These are phyloP conservation scores for Microbotryum lychnidis-dioicae DNA, from an alignment of 1,284 basidiomycete species.

Conservation along the genomic window DNA sequence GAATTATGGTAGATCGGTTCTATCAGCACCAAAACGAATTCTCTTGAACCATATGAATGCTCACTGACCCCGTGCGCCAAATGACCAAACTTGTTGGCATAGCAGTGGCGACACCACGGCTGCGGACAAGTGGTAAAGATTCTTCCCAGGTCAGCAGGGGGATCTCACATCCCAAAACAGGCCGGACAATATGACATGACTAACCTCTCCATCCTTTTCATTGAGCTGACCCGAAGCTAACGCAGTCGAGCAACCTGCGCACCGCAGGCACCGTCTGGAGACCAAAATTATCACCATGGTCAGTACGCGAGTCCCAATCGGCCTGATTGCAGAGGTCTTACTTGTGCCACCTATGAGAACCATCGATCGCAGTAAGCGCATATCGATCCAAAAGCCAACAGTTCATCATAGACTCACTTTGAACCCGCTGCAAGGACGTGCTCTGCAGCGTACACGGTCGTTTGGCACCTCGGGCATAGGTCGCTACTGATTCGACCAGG, in stretches of 20 bases:
- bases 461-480: slow-evolving; percentile 11
- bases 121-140: no score
- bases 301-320: no score
- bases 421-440: slow-evolving; percentile 7
- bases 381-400: no score
- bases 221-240: slow-evolving; percentile 2
- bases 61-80: no score
- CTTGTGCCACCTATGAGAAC: slow-evolving; percentile 19
- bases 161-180: no score
- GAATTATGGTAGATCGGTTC: no score
- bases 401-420: background rate
- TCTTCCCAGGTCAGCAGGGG: no score
- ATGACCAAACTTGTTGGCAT: no score
- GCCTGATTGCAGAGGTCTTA: background rate
- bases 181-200: background rate
- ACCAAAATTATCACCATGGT: background rate
- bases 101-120: no score
- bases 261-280: slow-evolving; percentile 18
- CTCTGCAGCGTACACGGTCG: slow-evolving; percentile 20
- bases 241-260: slow-evolving; percentile 11
- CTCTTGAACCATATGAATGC: no score
- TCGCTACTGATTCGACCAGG: background rate
- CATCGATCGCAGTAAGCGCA: background rate
- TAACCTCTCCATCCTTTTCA: slow-evolving; percentile 8
- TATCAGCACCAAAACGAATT: no score